Conservation (phyloP, 225 moss, liverwort and hornwort species). For the Sphagnum tenellum region DNA sequence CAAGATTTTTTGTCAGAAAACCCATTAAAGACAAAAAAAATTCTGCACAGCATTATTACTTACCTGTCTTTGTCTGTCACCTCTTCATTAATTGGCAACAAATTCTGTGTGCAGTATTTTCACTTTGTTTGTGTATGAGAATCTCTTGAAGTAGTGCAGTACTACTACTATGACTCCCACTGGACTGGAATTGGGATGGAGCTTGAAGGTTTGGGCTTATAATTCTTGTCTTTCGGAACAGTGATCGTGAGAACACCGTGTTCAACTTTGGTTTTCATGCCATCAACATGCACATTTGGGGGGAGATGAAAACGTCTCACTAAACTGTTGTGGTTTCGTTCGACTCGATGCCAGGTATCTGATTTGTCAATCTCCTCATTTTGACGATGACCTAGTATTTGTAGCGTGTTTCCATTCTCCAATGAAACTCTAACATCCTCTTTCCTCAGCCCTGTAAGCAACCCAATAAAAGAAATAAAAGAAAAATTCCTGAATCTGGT, state of each 20-base stretch:
- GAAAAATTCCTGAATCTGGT: not conserved
- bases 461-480: not conserved
- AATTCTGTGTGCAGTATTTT: no score
- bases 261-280: slow-evolving; percentile 49
- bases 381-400: slow-evolving; percentile 32
- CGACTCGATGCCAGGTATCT: slow-evolving; percentile 32
- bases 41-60: no score
- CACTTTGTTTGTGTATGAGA: no score
- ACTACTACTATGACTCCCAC: no score
- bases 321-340: slow-evolving; percentile 33
- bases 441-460: slow-evolving; percentile 33
- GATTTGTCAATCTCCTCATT: slow-evolving; percentile 17
- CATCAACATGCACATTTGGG: slow-evolving; percentile 19
- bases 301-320: slow-evolving; percentile 37
- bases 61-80: no score
- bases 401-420: slow-evolving; percentile 34
- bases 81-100: no score
- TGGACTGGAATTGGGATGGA: no score
- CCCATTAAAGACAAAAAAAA: no score
- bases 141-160: no score
- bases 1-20: no score
- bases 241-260: slow-evolving; percentile 56
- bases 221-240: slow-evolving; percentile 15
- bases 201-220: no score
- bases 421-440: slow-evolving; percentile 46